Percentiles rank a stretch among this genome's conserved stretches.
These are phyloP conservation scores for Fusarium goolgardi DNA, from an alignment of 2,329 filamentous ascomycete species.

Conservation along the genomic window DNA sequence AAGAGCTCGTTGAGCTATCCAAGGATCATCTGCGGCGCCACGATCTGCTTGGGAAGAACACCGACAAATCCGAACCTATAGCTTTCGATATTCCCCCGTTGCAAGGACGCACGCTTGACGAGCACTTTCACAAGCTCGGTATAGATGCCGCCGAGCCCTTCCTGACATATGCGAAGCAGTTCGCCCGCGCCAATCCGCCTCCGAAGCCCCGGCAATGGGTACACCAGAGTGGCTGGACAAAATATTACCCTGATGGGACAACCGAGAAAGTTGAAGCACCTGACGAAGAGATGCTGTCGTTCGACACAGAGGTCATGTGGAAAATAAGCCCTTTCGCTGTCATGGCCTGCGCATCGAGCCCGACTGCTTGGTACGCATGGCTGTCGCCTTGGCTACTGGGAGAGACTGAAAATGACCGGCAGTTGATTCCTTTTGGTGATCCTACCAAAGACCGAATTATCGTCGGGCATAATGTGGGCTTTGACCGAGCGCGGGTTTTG, in stretches of 20 bases:
- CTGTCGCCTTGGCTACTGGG: constrained; percentile 93
- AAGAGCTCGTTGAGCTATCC: constrained; percentile 81
- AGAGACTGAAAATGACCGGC: constrained; percentile 79
- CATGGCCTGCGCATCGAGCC: constrained; percentile 94
- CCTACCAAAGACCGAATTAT: constrained; percentile 78
- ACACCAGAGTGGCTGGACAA: constrained; percentile 89
- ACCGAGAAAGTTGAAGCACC: constrained; percentile 79
- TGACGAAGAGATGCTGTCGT: constrained; percentile 84
- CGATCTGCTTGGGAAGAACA: constrained; percentile 90
- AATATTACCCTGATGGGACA: constrained; percentile 80
- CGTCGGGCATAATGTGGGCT: constrained; percentile 95
- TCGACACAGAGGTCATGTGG: constrained; percentile 98
- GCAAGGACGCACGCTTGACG: constrained; percentile 84
- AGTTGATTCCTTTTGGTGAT: constrained; percentile 89
- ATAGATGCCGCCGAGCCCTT: constrained; percentile 89
- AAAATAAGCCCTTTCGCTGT: constrained; percentile 92
- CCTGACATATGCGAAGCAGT: constrained; percentile 77
- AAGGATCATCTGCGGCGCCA: constrained; percentile 85
- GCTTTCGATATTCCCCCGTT: constrained; percentile 86
- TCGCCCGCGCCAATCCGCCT: constrained; percentile 71
- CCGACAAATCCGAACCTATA: constrained; percentile 79
- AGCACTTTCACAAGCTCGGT: constrained; percentile 92
- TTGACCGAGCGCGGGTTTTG: constrained; percentile 85
- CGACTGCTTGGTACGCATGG: constrained; percentile 96
- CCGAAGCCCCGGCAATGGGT: constrained; percentile 78